Evolutionary conservation across 768 basidiomycete species (phyloP), one percentile per base, ranked within the genome.

Genomic region (Tulasnella sp.): DNA sequence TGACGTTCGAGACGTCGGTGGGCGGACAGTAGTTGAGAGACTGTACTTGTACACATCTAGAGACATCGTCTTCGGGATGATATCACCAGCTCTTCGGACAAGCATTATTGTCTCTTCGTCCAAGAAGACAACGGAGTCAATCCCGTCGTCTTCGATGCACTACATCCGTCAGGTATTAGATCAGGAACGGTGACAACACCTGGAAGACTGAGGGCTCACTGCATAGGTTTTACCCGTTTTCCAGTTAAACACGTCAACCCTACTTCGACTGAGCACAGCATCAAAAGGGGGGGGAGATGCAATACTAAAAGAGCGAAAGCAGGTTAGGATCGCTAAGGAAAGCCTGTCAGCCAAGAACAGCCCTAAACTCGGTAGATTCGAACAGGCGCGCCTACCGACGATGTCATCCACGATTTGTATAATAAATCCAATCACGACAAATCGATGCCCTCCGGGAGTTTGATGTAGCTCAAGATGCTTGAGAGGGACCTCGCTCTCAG

Each of bases 391-490:
- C 29, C 4, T 59, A 69, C 69, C 69, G 16, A 69, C 6, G 16
- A 69, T 36, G 32, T 69, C 69, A 37, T 69, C 69, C 69, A 69
- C 44, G 17, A 69, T 47, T 36, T 69, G 69, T 12, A 69, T 69
- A 9, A 59, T 69, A 29, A 69, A 69, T 29, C 69, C 69, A 52
- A 69, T 35, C 40, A 35, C n/a, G 22, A 44, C 44, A 8, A 40
- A 44, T 16, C 47, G 44, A 8, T 22, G 44, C 12, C 42, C 39
- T 2, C 22, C 4, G 7, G 34, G 29, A 11, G 69, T 44, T 14
- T 35, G 22, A 44, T 35, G 44, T 19, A 44, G 32, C 29, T 37
- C 29, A 8, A 59, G 11, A 17, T 69, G 35, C 44, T 36, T 44
- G 3, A 52, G 35, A 8, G 40, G 69, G 5, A 16, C 47, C 4